phyloP scores from a whole-genome alignment of 2,329 filamentous ascomycete genomes.

The Dryadomyces sulphureus region DNA sequence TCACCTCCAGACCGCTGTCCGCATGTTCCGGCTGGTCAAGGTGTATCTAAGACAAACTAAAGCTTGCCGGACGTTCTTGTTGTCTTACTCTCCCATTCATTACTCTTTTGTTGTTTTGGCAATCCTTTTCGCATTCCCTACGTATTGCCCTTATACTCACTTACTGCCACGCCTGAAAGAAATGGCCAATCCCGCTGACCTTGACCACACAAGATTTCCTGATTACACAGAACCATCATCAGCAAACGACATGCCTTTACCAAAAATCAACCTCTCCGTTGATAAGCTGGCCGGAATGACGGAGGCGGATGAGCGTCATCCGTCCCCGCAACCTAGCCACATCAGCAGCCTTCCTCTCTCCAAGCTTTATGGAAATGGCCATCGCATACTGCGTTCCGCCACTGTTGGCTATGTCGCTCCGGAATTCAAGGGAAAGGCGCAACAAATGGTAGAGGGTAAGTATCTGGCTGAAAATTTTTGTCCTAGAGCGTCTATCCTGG shows the following conservation, averaged over 20 bases:
- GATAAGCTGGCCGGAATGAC: constrained; percentile 17
- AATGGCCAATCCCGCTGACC: too few relatives aligned
- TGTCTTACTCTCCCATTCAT: too few relatives aligned
- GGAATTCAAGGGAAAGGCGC: constrained; percentile 80
- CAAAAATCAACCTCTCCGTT: constrained; percentile 8
- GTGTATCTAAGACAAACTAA: too few relatives aligned
- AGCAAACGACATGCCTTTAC: constrained; percentile 17
- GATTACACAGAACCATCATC: constrained; percentile 19
- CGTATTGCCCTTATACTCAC: too few relatives aligned
- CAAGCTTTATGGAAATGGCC: constrained; percentile 40
- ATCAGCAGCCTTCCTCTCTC: constrained; percentile 53
- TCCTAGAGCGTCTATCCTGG: not conserved
- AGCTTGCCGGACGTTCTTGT: too few relatives aligned
- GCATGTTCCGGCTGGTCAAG: not conserved
- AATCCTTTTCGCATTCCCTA: too few relatives aligned
- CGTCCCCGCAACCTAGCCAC: constrained; percentile 81
- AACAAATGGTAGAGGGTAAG: constrained; percentile 74
- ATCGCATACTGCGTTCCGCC: constrained; percentile 69
- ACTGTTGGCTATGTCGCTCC: constrained; percentile 91
- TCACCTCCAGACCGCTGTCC: not conserved
- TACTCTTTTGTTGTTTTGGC: too few relatives aligned
- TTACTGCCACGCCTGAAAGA: too few relatives aligned
- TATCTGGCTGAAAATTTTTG: not conserved
- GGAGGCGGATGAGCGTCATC: constrained; percentile 40
- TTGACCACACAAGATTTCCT: constrained; percentile 18